Base-by-base conservation (phyloP, 768 basidiomycete genomes). In the Tylopilus subfusipes region DNA sequence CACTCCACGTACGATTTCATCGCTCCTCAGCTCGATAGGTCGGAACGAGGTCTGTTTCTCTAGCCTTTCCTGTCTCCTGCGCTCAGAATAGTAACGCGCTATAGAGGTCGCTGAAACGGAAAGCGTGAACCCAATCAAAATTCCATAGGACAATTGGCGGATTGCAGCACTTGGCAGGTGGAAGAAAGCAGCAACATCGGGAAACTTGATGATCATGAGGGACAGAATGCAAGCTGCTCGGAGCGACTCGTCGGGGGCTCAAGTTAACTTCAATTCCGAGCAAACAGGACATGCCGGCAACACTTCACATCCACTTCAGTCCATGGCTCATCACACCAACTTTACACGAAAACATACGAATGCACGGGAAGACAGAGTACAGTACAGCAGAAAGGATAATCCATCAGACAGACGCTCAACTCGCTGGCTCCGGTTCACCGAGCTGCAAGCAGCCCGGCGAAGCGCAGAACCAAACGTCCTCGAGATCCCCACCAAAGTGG, bases 1-100 rank as follows among this genome's bases (percentile, higher is more conserved):
- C 5, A 97, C 85, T 0, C 95, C 94, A 8, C 78, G 72, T 5
- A 94, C 77, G 7, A 93, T 73, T 61, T 95, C 93, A 66, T 93
- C 86, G 52, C 83, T 86, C 49, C 86, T 74, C 38, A 88, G 65
- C 54, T 87, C 83, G 56, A 90, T 88, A 2, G 86, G 84, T n/a
- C 81, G 77, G 4, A 73, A 72, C 33, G 75, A 68, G 43, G 63
- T 65, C 60, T 48, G 72, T 54, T 53, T 68, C 49, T 57, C 59
- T 0, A 49, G 45, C 0, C 70, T 62, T n/a, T 70, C 68, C 42
- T 75, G 73, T 45, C 78, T 75, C 64, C 76, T 81, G 34, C 81
- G 79, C 42, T 73, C 62, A 54, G 80, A 78, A 52, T 78, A 76
- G 54, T 82, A 82, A 7, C 78, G 69, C 3, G 80, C 76, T 22